Evolutionary conservation across 108 stramenopile genomes (phyloP), one percentile per base, ranked within the genome.

Genomic region (Aurantiochytrium sp.): DNA sequence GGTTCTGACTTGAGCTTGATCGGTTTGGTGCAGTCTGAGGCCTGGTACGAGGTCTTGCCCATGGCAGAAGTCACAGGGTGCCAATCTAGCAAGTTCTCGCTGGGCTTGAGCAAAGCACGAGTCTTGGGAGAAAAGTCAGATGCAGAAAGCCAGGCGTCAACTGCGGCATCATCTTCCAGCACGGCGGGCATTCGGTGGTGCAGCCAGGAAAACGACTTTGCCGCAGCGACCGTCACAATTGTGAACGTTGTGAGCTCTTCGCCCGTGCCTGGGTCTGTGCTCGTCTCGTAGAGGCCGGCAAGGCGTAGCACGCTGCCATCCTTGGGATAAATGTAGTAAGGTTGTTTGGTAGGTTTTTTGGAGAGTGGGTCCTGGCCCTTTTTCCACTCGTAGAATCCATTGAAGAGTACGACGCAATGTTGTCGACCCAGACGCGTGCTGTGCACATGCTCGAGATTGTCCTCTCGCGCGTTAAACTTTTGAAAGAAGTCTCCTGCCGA

Each of bases 311-410:
- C 76, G 4, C 25, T 18, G 49, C 51, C 3, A 12, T 83, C 23
- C 28, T 83, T 83, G n/a, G 76, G 51, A 53, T 83, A 53, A 35
- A 83, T 83, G 28, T 83, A 83, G 76, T 83, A 83, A 8, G 76
- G 76, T 23, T 83, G 76, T 12, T 53, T 47, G 45, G 45, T 53
- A 16, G 19, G n/a, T 45, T 83, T 83, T 23, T 83, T 83, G 19
- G 76, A 53, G 12, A 83, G 5, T 6, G 76, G 76, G n/a, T 83
- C 76, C 19, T 53, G n/a, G 76, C 49, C 28, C 49, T 53, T 53
- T 4, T 83, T 83, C 76, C 76, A 83, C 76, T 83, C 76, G 51
- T 83, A 83, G 51, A 83, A 83, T 23, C 76, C 76, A 35, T 83
- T 83, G 23, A 83, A 83, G 51, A 83, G 25, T 45, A 83, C 76